Evolutionary conservation across 2,329 filamentous ascomycete species (phyloP), one percentile per base, ranked within the genome.

Genomic region (Aspergillus sojae): DNA sequence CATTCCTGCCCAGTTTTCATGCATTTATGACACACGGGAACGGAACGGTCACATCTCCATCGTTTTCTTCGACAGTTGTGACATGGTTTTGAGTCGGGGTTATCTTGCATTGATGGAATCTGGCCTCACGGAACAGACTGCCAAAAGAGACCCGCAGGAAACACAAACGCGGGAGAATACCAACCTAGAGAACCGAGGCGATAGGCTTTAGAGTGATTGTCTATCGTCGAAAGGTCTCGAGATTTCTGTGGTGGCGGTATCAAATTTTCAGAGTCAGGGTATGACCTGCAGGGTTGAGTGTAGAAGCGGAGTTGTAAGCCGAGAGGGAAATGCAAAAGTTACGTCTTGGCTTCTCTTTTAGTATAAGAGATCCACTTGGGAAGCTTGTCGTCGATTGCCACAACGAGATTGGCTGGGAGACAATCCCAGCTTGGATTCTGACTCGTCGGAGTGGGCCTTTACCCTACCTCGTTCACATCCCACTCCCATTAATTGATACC

Each of bases 51-150:
- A 39, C 65, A 65, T 30, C 45, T 64, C 1, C 59, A 10, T 9
- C 65, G 62, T 6, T 60, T 60, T 7, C 64, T 26, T n/a, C 64
- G 62, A 41, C 64, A 66, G n/a, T 60, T 61, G 50, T 64, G 64
- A 48, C 62, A 66, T 21, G 52, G 23, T 36, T 59, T 65, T 32
- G 16, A 32, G 5, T 9, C n/a, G 14, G 50, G 28, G 10, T 53
- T 34, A 1, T 28, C 12, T 6, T 63, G 46, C 21, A 26, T 28
- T 26, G 21, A 50, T 14, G 5, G 23, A 19, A 28, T 14, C 3
- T 19, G 11, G 2, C 6, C 23, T 7, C 23, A 1, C 4, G 14
- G 23, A 28, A 5, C 6, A 28, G 2, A 16, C 21, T 4, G 46
- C 46, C 23, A 16, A 50, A 23, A 50, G 12, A 50, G 43, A 14